Conservation (phyloP, 495 filamentous ascomycete species). For the Aspergillus incahuasiensis region DNA sequence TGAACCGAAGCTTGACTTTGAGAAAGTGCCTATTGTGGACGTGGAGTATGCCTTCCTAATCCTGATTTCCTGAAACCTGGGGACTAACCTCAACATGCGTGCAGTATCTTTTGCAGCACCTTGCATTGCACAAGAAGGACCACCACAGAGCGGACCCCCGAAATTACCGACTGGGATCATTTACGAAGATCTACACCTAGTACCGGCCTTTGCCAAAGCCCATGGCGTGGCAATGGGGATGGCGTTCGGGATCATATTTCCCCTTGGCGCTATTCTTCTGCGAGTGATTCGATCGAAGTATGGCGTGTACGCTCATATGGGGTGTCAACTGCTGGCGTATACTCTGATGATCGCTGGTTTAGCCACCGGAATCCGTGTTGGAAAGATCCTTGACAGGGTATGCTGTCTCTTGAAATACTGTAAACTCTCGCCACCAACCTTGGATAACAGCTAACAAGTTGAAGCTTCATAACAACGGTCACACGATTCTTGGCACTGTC, state of each 20-base stretch:
- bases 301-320: constrained; percentile 4
- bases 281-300: constrained; percentile 5
- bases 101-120: not conserved
- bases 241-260: constrained; percentile 10
- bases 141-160: not conserved
- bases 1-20: not conserved
- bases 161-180: not conserved
- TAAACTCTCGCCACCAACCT: not conserved
- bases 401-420: not conserved
- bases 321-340: constrained; percentile 7
- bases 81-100: not conserved
- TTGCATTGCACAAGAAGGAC: not conserved
- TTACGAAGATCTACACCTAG: constrained; percentile 13
- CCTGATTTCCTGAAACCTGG: not conserved
- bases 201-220: constrained; percentile 10
- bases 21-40: not conserved
- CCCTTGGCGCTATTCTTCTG: constrained; percentile 11
- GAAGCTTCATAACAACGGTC: constrained; percentile 14
- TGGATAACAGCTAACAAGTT: not conserved
- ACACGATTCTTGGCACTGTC: constrained; percentile 14
- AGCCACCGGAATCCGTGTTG: constrained; percentile 12
- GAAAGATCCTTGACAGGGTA: constrained; percentile 13
- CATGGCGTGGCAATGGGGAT: constrained; percentile 12
- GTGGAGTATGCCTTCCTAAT: not conserved
- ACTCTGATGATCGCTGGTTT: constrained; percentile 12